Conservation (phyloP, 1,284 basidiomycete genomes). For the Cutaneotrichosporon arboriforme region DNA sequence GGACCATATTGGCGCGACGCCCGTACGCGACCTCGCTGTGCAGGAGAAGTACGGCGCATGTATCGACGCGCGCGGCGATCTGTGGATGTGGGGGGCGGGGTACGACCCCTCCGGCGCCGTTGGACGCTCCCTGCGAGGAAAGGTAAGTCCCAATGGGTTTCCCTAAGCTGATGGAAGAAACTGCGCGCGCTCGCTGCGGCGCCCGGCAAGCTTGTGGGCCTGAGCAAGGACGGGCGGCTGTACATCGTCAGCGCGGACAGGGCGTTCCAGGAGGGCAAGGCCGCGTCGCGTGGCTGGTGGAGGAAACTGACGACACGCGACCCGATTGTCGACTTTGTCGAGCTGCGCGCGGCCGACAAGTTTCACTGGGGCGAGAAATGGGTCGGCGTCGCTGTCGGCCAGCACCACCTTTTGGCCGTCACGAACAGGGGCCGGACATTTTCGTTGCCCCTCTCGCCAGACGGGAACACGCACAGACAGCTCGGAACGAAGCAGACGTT, state of each 20-base stretch:
- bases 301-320: constrained; percentile 36
- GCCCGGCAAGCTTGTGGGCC: constrained; percentile 60
- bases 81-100: constrained; percentile 79
- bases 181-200: constrained; percentile 58
- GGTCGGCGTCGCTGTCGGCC: constrained; percentile 65
- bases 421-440: constrained; percentile 77
- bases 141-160: constrained; percentile 52
- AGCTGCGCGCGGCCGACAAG: constrained; percentile 51
- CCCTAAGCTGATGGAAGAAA: constrained; percentile 52
- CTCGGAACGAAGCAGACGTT: constrained; percentile 67
- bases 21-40: constrained; percentile 69
- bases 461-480: constrained; percentile 80
- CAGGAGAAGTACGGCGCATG: constrained; percentile 71
- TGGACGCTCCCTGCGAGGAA: constrained; percentile 56
- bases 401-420: constrained; percentile 76
- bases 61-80: constrained; percentile 78
- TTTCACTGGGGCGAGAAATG: constrained; percentile 59
- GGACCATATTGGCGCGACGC: constrained; percentile 41
- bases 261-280: constrained; percentile 32
- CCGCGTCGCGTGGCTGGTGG: constrained; percentile 30
- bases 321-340: constrained; percentile 46
- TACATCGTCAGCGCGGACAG: constrained; percentile 61
- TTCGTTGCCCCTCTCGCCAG: constrained; percentile 66
- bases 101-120: constrained; percentile 51
- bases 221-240: constrained; percentile 63